Base-by-base conservation (phyloP, 345 rosid genomes). In the Eucalyptus albens region DNA sequence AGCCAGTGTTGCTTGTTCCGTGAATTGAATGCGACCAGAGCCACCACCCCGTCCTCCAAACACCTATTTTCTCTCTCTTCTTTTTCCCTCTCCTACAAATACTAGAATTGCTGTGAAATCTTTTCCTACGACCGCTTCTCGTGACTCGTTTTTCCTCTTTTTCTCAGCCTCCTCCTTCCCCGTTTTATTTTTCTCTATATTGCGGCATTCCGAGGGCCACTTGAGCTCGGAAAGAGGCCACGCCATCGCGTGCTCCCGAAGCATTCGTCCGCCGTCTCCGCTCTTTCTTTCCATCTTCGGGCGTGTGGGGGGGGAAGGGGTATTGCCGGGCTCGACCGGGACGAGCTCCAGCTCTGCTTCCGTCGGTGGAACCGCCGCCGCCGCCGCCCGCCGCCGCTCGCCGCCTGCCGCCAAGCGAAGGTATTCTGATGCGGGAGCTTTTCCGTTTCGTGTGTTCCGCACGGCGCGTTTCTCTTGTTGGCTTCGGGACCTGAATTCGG, bases 1-100 rank as follows among this genome's bases (percentile, higher is more conserved):
- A 65, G 89, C 92, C 83, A 90, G 92, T 88, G 88, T 89, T 65
- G 51, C 8, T 77, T 89, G 86, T 87, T 88, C n/a, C 40, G 67
- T 91, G 93, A 91, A 90, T 86, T 91, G 92, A 93, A 94, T 90
- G 93, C 90, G 90, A 91, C 93, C 93, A 85, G 72, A 6, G 47
- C 29, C 69, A 29, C 16, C 87, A 37, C 90, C 90, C 87, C 86
- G 6, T 27, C 49, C 13, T 11, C 49, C 13, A 47, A 69, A 62
- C 88, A 37, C 59, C 59, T 88, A 31, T 49, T 49, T 87, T 24
- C 56, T 33, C 90, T 88, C 55, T 90, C 91, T 87, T 56, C 45
- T 15, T 50, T 49, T 40, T 80, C 40, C 49, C 62, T 9, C 88
- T 40, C 86, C 91, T 87, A 89, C 93, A 94, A 89, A 90, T 93